These are phyloP conservation scores for Mortierella sp. DNA, from an alignment of 371 early-diverging fungal species.

Conservation along the genomic window DNA sequence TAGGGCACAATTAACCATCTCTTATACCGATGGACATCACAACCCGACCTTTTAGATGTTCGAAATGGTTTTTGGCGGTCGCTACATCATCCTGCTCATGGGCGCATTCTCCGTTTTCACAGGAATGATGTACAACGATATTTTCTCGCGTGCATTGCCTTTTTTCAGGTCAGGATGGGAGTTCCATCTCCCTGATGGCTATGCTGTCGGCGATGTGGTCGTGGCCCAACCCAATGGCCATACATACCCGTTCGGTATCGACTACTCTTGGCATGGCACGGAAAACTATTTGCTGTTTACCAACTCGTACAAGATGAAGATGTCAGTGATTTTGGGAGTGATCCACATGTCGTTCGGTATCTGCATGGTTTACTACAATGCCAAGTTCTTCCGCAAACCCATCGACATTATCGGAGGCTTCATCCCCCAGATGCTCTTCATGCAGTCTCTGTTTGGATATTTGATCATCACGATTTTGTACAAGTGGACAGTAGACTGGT, in stretches of 20 bases:
- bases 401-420: slow-evolving; percentile 88
- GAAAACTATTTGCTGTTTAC: slow-evolving; percentile 94
- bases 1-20: too few relatives aligned
- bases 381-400: slow-evolving; percentile 85
- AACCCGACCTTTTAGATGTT: slow-evolving; percentile 69
- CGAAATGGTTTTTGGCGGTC: slow-evolving; percentile 92
- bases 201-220: slow-evolving; percentile 54
- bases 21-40: neutral
- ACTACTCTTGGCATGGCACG: slow-evolving; percentile 94
- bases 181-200: slow-evolving; percentile 63
- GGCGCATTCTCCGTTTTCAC: slow-evolving; percentile 97
- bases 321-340: slow-evolving; percentile 97
- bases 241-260: slow-evolving; percentile 72
- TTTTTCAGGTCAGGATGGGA: slow-evolving; percentile 85
- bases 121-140: slow-evolving; percentile 98
- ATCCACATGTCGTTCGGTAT: slow-evolving; percentile 98
- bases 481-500: slow-evolving; percentile 98
- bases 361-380: slow-evolving; percentile 91
- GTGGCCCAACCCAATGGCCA: slow-evolving; percentile 48
- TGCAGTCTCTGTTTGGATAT: slow-evolving; percentile 97
- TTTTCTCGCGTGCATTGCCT: slow-evolving; percentile 88
- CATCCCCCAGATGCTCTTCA: slow-evolving; percentile 96
- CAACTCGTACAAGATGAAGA: slow-evolving; percentile 99
- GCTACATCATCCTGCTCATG: slow-evolving; percentile 98
- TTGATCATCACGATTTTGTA: slow-evolving; percentile 91